A percentile compares a stretch with the other conserved stretches of the same genome.
Conservation (phyloP, 345 rosid species). For the Tarenaya hassleriana region DNA sequence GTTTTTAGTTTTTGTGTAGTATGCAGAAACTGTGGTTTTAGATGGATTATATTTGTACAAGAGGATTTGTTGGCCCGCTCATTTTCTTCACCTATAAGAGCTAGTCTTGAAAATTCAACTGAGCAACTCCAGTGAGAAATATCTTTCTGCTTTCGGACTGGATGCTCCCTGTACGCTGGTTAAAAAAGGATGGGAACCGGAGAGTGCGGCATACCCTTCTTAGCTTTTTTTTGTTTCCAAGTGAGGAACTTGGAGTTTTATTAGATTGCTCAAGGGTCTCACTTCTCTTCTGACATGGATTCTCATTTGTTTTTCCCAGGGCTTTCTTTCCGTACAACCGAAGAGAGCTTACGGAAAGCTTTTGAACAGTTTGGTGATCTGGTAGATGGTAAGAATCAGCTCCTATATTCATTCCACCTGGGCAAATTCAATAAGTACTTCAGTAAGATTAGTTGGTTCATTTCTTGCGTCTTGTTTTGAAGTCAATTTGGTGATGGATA, state of each 20-base stretch:
- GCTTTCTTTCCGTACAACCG: conserved; percentile 72
- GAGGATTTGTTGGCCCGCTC: background rate
- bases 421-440: background rate
- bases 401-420: conserved; percentile 1
- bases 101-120: too few relatives aligned
- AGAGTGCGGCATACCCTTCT: too few relatives aligned
- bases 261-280: background rate
- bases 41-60: background rate
- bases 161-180: too few relatives aligned
- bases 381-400: conserved; percentile 39
- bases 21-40: background rate
- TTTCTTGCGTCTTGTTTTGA: background rate
- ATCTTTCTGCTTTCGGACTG: too few relatives aligned
- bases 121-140: too few relatives aligned
- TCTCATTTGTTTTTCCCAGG: conserved; percentile 33
- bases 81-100: too few relatives aligned
- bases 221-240: background rate
- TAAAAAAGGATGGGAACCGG: too few relatives aligned
- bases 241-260: background rate
- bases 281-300: background rate
- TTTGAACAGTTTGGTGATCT: conserved; percentile 63
- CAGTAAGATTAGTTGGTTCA: background rate
- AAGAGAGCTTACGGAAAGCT: conserved; percentile 60
- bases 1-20: background rate
- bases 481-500: conserved; percentile 86